Evolutionary conservation across 2,329 filamentous ascomycete genomes (phyloP), one percentile per base, ranked within the genome.

Genomic region (Beauveria brongniartii): DNA sequence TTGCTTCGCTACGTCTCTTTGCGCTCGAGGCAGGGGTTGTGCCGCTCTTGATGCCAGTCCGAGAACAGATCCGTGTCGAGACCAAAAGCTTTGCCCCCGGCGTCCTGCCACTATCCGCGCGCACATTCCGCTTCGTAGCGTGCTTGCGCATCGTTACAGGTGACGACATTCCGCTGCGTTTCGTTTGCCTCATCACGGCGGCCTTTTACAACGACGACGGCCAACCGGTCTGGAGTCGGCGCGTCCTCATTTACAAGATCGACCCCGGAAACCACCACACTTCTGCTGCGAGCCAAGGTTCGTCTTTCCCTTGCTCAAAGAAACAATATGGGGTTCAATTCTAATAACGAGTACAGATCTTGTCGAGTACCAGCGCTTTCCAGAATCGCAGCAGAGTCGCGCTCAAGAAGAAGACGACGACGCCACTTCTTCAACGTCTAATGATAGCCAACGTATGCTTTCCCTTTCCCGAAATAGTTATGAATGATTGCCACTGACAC

Each of bases 191-290:
- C 52, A 71, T 80, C 24, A 71, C 79, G 16, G 79, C 73, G 0
- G 74, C 74, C 1, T 82, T 81, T 58, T 80, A 78, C 68, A 77
- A 82, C 69, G 59, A 64, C 1, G 59, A 73, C 10, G 73, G 74
- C 47, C 69, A 68, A 40, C 67, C 73, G 4, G 62, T 82, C 44
- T 82, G 78, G 78, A 79, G 78, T 51, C 77, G 72, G 0, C 74
- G 81, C 67, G 60, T 80, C 22, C 76, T 81, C 30, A 61, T 75
- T 26, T 53, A 43, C 56, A 59, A 59, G 56, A 34, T 52, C 16
- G 72, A 22, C 70, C 8, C 70, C 69, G 6, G 48, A 72, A 16
- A 66, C 70, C 30, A 61, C 69, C 10, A 37, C 28, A 67, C 69
- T 59, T 63, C 65, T n/a, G 70, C 69, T 9, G 26, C 47, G 28